Base-by-base conservation (phyloP, 176 grass and related monocot species). In the Urochloa ruziziensis region DNA sequence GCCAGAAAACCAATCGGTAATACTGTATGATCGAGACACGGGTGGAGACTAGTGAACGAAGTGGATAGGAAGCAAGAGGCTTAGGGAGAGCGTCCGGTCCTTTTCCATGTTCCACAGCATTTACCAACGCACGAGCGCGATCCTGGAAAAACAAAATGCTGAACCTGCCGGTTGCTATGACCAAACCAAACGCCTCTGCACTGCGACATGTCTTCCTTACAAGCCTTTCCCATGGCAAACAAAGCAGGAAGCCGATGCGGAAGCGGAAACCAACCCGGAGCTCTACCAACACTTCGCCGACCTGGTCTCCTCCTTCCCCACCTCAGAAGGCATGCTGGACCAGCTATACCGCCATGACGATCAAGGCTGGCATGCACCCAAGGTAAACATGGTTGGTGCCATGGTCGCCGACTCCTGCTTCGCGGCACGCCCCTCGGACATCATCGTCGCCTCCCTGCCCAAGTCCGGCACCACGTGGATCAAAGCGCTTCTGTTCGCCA, bases 401-500 rank as follows among this genome's bases (percentile, higher is more conserved):
- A 86, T 86, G 85, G 78, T 57, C 36, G 78, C 78, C 36, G 48
- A 67, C 19, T 47, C 14, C 11, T 81, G 78, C 60, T 87, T 81
- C 78, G 2, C 60, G 1, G 69, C 78, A 5, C 70, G 78, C 6
- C 23, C 85, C 28, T 37, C 78, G 3, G 69, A 87, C 78, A 36
- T 87, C 39, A 0, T 87, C 48, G 37, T 87, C 16, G 78, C 78
- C 61, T 67, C 70, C 5, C 27, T 27, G 60, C 85, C 85, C 59
- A 87, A 87, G 78, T 67, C 78, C 7, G 78, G 85, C 30, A 87
- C 85, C 0, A 87, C 85, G 0, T 82, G 78, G 85, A 67, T 68
- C 47, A 87, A 82, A 4, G 16, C 85, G 0, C 85, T 87, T 0
- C 49, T 82, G 11, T 87, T 76, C 39, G 73, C 71, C 79, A 75